phyloP scores from a whole-genome alignment of 352 stramenopile genomes.

The Phytophthora sansomeana region DNA sequence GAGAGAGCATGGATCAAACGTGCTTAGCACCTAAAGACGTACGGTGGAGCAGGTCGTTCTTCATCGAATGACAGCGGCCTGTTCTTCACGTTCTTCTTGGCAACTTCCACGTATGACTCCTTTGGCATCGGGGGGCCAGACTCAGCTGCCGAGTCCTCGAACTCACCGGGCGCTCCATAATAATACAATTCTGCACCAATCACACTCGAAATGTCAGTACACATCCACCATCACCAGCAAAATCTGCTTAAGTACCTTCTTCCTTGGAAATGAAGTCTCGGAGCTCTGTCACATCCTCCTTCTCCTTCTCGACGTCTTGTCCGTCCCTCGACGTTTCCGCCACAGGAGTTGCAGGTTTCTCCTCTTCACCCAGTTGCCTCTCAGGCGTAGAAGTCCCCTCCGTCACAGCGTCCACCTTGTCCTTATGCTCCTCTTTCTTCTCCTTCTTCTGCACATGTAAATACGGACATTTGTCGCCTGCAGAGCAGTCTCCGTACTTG shows the following conservation, averaged over 20 bases:
- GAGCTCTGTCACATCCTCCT: constrained; percentile 58
- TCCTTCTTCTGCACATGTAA: constrained; percentile 54
- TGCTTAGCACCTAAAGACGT: constrained; percentile 24
- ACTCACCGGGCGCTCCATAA: constrained; percentile 79
- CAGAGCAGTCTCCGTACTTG: constrained; percentile 66
- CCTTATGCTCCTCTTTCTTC: constrained; percentile 17
- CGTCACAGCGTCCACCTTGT: constrained; percentile 43
- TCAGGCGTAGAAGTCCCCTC: constrained; percentile 30
- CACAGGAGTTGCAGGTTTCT: constrained; percentile 31
- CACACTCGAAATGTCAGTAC: constrained; percentile 7
- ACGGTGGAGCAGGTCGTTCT: constrained; percentile 59
- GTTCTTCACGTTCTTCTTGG: constrained; percentile 54
- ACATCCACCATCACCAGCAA: background rate
- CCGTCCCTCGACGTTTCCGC: constrained; percentile 25
- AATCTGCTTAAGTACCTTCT: constrained; percentile 44
- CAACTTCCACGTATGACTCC: constrained; percentile 64
- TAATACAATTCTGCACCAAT: constrained; percentile 69
- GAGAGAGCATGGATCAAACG: background rate
- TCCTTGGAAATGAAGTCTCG: constrained; percentile 84
- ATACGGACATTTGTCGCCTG: constrained; percentile 73
- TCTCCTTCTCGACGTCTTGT: constrained; percentile 9
- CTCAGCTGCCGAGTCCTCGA: constrained; percentile 41
- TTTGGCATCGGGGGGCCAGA: constrained; percentile 34
- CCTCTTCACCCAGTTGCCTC: constrained; percentile 41
- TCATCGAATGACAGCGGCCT: constrained; percentile 45